Percentiles rank a stretch among this genome's conserved stretches.
phyloP scores from a whole-genome alignment of 2,329 filamentous ascomycete genomes.

The Sarocladium kiliense region DNA sequence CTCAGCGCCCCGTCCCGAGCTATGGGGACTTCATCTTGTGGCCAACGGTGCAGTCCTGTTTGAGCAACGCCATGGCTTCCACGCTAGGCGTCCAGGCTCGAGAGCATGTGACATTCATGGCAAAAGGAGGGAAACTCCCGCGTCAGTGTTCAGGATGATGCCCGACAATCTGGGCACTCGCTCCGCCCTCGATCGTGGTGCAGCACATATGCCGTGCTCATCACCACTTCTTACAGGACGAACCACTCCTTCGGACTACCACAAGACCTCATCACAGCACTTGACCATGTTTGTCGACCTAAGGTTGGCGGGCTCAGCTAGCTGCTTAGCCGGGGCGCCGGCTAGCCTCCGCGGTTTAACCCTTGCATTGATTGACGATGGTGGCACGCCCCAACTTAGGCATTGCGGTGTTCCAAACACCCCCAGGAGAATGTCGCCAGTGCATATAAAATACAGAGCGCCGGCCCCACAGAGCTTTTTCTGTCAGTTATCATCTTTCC shows the following conservation, averaged over 20 bases:
- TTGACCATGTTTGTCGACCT: not conserved
- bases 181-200: not conserved
- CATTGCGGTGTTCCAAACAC: not conserved
- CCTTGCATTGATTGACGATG: not conserved
- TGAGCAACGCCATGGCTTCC: not conserved
- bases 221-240: not conserved
- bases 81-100: too few relatives aligned
- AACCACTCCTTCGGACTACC: conserved; percentile 3
- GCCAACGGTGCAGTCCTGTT: not conserved
- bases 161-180: not conserved
- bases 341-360: not conserved
- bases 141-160: too few relatives aligned
- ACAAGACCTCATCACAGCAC: not conserved
- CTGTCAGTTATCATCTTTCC: not conserved
- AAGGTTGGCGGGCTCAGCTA: not conserved
- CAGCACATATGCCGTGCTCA: not conserved
- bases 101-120: too few relatives aligned
- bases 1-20: conserved; percentile 1
- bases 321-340: not conserved
- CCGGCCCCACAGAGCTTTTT: not conserved
- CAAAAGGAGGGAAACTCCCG: too few relatives aligned
- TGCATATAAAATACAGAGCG: not conserved
- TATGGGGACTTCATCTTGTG: not conserved
- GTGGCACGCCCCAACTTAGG: not conserved
- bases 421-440: not conserved